Conservation (phyloP, 1,139 yeast species). For the Taphrina flavorubra region DNA sequence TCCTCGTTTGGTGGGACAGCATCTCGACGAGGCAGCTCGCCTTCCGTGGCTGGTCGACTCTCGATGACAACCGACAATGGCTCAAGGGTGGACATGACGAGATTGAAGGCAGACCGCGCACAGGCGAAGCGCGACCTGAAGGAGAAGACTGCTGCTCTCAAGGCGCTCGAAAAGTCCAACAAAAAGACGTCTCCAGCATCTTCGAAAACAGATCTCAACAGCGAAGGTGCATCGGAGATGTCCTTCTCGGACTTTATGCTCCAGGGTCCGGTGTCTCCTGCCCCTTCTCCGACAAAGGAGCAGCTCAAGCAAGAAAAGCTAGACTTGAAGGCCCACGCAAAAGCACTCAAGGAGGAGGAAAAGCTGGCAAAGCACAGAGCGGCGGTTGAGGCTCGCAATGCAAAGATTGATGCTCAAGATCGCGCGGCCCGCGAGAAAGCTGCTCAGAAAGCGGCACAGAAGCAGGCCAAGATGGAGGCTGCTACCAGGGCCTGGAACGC, state of each 20-base stretch:
- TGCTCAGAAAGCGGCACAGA: slow-evolving; percentile 20
- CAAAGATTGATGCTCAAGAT: slow-evolving; percentile 28
- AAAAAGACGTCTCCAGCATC: not conserved
- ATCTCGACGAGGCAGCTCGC: slow-evolving; percentile 14
- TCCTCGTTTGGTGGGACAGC: slow-evolving; percentile 1
- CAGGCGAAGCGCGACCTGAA: slow-evolving; percentile 16
- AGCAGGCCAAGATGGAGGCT: slow-evolving; percentile 15
- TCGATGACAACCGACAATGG: not conserved
- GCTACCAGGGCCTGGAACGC: slow-evolving; percentile 14
- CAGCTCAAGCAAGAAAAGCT: not conserved
- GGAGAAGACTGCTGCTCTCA: slow-evolving; percentile 17
- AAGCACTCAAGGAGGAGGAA: slow-evolving; percentile 19
- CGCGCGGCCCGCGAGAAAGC: slow-evolving; percentile 22
- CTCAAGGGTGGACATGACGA: slow-evolving; percentile 8
- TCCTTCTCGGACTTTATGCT: slow-evolving; percentile 18
- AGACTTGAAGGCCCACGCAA: slow-evolving; percentile 17
- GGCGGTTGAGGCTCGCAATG: slow-evolving; percentile 20
- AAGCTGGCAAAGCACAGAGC: slow-evolving; percentile 14
- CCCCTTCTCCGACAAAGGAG: slow-evolving; percentile 7
- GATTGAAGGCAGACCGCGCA: slow-evolving; percentile 10
- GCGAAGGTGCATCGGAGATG: slow-evolving; percentile 2
- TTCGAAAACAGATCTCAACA: not conserved
- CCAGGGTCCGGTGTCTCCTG: slow-evolving; percentile 3
- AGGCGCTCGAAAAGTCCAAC: slow-evolving; percentile 7
- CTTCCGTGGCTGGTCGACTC: not conserved